These are phyloP conservation scores for Amanita muscaria DNA, from an alignment of 768 basidiomycete genomes.

Conservation along the genomic window DNA sequence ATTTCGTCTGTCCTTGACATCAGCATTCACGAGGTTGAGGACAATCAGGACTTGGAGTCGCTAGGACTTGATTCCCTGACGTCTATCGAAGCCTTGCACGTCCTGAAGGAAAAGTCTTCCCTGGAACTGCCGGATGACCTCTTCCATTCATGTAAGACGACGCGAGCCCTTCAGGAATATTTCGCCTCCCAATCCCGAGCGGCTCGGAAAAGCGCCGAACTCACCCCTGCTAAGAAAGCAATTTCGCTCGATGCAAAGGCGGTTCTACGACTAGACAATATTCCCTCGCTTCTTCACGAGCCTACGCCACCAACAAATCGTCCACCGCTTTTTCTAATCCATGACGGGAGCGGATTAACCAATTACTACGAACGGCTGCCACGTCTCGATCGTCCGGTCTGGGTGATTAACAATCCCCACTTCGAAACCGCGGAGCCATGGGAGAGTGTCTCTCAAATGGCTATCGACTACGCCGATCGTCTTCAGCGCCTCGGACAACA, in stretches of 20 bases:
- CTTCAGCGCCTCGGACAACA: slow-evolving; percentile 27
- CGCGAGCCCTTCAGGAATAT: background rate
- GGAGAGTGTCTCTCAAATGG: slow-evolving; percentile 45
- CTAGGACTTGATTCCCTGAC: slow-evolving; percentile 9
- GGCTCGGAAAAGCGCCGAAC: background rate
- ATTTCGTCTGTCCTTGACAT: slow-evolving; percentile 8
- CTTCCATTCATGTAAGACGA: slow-evolving; percentile 4
- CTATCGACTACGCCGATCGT: slow-evolving; percentile 36
- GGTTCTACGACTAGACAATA: slow-evolving; percentile 18
- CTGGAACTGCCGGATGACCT: slow-evolving; percentile 1
- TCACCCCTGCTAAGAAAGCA: background rate
- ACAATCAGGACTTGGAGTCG: slow-evolving; percentile 6
- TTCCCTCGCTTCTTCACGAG: slow-evolving; percentile 31
- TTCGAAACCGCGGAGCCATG: slow-evolving; percentile 38
- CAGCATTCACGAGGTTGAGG: background rate
- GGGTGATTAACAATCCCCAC: slow-evolving; percentile 51
- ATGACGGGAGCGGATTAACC: slow-evolving; percentile 64
- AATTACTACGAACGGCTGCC: slow-evolving; percentile 40
- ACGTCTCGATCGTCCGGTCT: slow-evolving; percentile 42
- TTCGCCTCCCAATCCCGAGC: background rate
- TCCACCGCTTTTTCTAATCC: slow-evolving; percentile 53
- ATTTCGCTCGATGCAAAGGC: background rate
- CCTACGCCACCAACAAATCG: slow-evolving; percentile 11
- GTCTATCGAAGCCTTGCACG: slow-evolving; percentile 7
- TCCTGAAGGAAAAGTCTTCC: background rate